Conservation (phyloP, 2,329 filamentous ascomycete species). For the Stemphylium lycopersici region DNA sequence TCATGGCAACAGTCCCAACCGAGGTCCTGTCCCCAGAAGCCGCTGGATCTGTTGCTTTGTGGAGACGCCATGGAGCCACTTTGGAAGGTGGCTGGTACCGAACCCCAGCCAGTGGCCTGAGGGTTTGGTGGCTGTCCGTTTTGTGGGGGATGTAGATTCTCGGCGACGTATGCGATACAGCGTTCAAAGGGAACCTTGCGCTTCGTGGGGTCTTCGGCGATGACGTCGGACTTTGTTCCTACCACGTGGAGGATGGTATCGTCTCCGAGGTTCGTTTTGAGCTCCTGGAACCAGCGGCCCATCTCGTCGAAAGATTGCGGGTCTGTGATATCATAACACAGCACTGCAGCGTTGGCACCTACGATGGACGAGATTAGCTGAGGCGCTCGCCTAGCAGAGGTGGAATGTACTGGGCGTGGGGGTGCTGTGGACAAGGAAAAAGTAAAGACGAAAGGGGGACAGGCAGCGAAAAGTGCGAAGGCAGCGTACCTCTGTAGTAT, state of each 20-base stretch:
- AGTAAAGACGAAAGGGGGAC: not conserved
- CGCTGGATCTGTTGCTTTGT: constrained; percentile 64
- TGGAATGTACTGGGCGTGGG: too few relatives aligned
- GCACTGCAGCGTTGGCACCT: constrained; percentile 89
- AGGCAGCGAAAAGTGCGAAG: not conserved
- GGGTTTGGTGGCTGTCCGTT: constrained; percentile 24
- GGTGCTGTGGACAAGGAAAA: not conserved
- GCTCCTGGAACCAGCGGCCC: constrained; percentile 87
- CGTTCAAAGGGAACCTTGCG: constrained; percentile 92
- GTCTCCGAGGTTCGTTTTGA: constrained; percentile 75
- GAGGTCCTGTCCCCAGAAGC: constrained; percentile 89
- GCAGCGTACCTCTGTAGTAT: constrained; percentile 74
- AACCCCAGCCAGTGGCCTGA: constrained; percentile 34
- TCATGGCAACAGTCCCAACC: constrained; percentile 98
- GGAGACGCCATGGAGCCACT: constrained; percentile 53
- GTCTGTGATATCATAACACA: constrained; percentile 94
- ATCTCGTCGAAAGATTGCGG: constrained; percentile 86
- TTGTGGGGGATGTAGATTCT: constrained; percentile 80
- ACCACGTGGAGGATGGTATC: constrained; percentile 93
- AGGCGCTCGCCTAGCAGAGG: not conserved
- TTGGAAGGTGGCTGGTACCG: constrained; percentile 45
- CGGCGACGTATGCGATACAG: constrained; percentile 93
- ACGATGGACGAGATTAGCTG: constrained; percentile 1
- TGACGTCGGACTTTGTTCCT: constrained; percentile 79
- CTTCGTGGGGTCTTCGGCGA: constrained; percentile 77